Evolutionary conservation across 2,329 filamentous ascomycete species (phyloP), one percentile per base, ranked within the genome.

Genomic region (Phialophora verrucosa): DNA sequence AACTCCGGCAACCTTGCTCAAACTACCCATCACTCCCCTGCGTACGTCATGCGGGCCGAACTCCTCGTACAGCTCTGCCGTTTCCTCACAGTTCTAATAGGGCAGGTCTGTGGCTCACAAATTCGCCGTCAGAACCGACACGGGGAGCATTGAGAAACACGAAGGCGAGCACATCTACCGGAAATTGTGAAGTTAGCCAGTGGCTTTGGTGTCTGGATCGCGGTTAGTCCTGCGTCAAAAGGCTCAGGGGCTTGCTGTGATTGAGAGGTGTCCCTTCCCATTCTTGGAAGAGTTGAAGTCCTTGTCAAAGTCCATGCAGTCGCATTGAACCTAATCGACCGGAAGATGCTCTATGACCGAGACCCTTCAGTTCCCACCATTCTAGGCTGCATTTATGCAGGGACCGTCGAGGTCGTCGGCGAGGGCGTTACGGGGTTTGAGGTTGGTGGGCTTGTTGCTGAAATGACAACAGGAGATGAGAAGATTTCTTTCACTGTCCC

Each of bases 271-370:
- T n/a, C 44, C 44, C 44, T 59, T 42, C 55, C 55, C 25, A 31
- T n/a, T n/a, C 55, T 31, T 23, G 31, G n/a, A 14, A 7, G 12
- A 17, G 31, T 7, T 20, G 55, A 59, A 44, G 55, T 42, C 32
- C 27, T 44, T n/a, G 55, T 59, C 12, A 32, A 42, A 42, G 32
- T 59, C 32, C 7, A 20, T 14, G 35, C 55, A 14, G 55, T 59
- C 14, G 27, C 55, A 27, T 27, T 59, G 32, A 59, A 44, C 32
- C 55, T 31, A 42, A 14, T n/a, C 35, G 55, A 59, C 32, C 44
- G 55, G 55, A 59, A 59, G 31, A 59, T 59, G 55, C 55, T 59
- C 10, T 59, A 59, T 44, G 27, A 31, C 31, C 55, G 32, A n/a
- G 32, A 35, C 25, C 27, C 55, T 10, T 31, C 55, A 7, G 31